Percentiles rank a stretch among this genome's conserved stretches.
Conservation (phyloP, 1,284 basidiomycete genomes). For the Sanghuangporus sanghuang region DNA sequence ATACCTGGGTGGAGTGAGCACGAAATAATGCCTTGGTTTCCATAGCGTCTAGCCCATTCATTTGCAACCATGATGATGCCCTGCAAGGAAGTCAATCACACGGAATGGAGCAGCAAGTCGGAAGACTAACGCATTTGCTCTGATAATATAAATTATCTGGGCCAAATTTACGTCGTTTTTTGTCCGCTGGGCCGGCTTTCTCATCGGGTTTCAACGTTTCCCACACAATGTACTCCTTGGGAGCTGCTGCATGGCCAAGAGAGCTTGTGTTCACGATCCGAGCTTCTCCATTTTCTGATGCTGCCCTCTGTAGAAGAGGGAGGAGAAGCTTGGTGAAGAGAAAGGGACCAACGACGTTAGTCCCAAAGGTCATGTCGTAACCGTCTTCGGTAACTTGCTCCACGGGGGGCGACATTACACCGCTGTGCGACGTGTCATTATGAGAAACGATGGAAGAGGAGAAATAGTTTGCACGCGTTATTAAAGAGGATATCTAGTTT, state of each 20-base stretch:
- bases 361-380: conserved; percentile 23
- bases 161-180: conserved; percentile 18
- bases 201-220: conserved; percentile 14
- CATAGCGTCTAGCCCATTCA: conserved; percentile 25
- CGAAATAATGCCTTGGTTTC: conserved; percentile 25
- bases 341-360: conserved; percentile 26
- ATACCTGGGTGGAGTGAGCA: conserved; percentile 28
- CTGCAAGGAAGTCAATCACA: conserved; percentile 24
- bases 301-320: conserved; percentile 30
- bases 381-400: conserved; percentile 33
- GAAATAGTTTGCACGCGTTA: conserved; percentile 20
- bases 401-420: conserved; percentile 35
- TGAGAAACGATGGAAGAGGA: neutral
- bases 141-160: conserved; percentile 30
- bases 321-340: conserved; percentile 37
- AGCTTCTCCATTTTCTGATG: conserved; percentile 24
- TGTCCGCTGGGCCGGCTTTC: conserved; percentile 2
- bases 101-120: neutral
- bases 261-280: conserved; percentile 36
- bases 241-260: conserved; percentile 14
- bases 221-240: conserved; percentile 14
- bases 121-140: conserved; percentile 31
- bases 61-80: conserved; percentile 33
- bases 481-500: conserved; percentile 21
- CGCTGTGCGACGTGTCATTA: conserved; percentile 23